Base-by-base conservation (phyloP, 257 asterid species). In the Lycium barbarum region DNA sequence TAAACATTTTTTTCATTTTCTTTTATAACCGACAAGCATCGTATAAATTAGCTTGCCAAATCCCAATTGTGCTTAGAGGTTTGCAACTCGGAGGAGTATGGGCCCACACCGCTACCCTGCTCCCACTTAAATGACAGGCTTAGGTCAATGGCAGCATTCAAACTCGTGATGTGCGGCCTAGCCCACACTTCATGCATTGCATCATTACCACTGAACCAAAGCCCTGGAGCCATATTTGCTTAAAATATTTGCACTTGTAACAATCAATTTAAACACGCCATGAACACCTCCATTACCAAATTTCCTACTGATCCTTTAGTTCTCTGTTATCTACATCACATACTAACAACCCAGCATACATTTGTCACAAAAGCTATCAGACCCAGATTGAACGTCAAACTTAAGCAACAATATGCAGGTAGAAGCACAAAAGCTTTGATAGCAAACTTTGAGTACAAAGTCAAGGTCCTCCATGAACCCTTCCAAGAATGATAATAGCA, bases 131-230 rank as follows among this genome's bases (percentile, higher is more conserved):
- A 74, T 74, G 36, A 3, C 20, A 49, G 43, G 43, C 81, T 49
- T 74, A 74, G 49, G 22, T 51, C 45, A 51, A 76, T 3, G 82
- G 82, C 45, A 26, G 82, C 82, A 26, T 53, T 51, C 14, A 26
- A 26, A 76, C 18, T 49, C 26, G 5, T 76, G 62, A 76, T 2
- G 47, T 26, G 63, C 9, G 8, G 63, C 82, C 47, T 76, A 76
- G 26, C 20, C 14, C 63, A 51, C 63, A 76, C 9, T 76, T 58
- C 82, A 76, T 76, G 43, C 40, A 51, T 74, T 74, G 81, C 20
- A 74, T 74, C 61, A 61, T 74, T 7, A 20, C 61, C 59, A 45
- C 26, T 47, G 38, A 73, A 47, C 14, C 59, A 73, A 73, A 45
- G 6, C 40, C 80, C 12, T n/a, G 33, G 80, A 36, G 10, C 26